Evolutionary conservation across 208 protist genomes (phyloP).

Genomic region (Acanthamoeba royreba): DNA sequence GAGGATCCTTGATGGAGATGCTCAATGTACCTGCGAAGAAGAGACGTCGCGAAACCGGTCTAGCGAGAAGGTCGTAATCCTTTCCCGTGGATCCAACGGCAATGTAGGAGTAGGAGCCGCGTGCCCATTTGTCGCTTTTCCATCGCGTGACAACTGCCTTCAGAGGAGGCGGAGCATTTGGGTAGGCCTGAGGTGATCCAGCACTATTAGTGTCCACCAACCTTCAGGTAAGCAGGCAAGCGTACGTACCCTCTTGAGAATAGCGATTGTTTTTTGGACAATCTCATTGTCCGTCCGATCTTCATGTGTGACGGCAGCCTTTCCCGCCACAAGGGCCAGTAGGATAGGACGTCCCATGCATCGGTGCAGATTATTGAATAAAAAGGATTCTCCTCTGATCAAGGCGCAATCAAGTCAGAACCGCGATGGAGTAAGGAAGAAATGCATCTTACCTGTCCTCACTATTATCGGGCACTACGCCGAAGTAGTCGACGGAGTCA

Average conservation of each 20-base stretch:
- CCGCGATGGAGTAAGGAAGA: background rate
- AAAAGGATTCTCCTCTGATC: constrained; percentile 41
- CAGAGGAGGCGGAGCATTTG: background rate
- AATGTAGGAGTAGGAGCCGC: constrained; percentile 55
- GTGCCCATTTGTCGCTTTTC: background rate
- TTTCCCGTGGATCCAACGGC: background rate
- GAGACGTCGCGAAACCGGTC: background rate
- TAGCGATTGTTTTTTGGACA: background rate
- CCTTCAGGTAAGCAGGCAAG: background rate
- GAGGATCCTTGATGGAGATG: background rate
- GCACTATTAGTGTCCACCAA: background rate
- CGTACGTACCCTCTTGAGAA: background rate
- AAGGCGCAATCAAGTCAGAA: background rate
- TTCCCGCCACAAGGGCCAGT: constrained; percentile 41
- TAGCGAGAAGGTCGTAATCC: constrained; percentile 51
- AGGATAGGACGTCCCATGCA: constrained; percentile 33
- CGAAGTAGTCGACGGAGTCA: constrained; percentile 1
- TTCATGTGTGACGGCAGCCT: constrained; percentile 6
- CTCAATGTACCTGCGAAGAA: constrained; percentile 53
- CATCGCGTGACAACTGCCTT: constrained; percentile 49
- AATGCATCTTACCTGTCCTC: background rate
- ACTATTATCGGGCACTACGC: background rate
- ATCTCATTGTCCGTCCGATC: background rate
- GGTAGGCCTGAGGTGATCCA: background rate
- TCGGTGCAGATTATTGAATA: constrained; percentile 39